phyloP scores from a whole-genome alignment of 495 filamentous ascomycete species.

The Umbilicaria muhlenbergii region DNA sequence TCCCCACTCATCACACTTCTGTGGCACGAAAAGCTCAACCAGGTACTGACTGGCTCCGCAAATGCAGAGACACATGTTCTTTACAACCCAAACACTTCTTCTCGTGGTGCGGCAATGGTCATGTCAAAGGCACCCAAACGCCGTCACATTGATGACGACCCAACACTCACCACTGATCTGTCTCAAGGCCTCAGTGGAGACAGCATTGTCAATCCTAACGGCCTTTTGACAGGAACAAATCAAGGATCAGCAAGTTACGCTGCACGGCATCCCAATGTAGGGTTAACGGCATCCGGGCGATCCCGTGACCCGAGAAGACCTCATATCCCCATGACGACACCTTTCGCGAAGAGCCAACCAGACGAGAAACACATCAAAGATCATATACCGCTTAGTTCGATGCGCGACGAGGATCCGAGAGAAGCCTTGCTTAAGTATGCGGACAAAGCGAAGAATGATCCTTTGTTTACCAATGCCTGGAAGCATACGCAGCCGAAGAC shows the following conservation, averaged over 20 bases:
- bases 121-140: slow-evolving; percentile 91
- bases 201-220: slow-evolving; percentile 54
- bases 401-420: slow-evolving; percentile 93
- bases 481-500: slow-evolving; percentile 83
- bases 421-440: slow-evolving; percentile 93
- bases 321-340: slow-evolving; percentile 68
- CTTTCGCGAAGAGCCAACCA: slow-evolving; percentile 80
- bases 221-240: slow-evolving; percentile 29
- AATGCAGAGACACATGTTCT: slow-evolving; percentile 80
- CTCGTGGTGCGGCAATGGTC: slow-evolving; percentile 66
- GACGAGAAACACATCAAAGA: slow-evolving; percentile 80
- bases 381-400: slow-evolving; percentile 76
- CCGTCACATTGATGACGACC: slow-evolving; percentile 87
- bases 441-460: slow-evolving; percentile 83
- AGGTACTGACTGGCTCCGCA: slow-evolving; percentile 86
- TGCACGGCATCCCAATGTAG: slow-evolving; percentile 55
- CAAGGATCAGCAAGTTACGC: slow-evolving; percentile 34
- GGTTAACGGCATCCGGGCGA: slow-evolving; percentile 64
- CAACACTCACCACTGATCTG: slow-evolving; percentile 67
- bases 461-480: slow-evolving; percentile 88
- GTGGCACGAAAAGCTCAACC: slow-evolving; percentile 91
- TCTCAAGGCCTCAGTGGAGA: slow-evolving; percentile 69
- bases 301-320: slow-evolving; percentile 67
- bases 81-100: slow-evolving; percentile 72
- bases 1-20: slow-evolving; percentile 68